phyloP scores from a whole-genome alignment of 1,139 yeast genomes.

The Pichia norvegensis region DNA sequence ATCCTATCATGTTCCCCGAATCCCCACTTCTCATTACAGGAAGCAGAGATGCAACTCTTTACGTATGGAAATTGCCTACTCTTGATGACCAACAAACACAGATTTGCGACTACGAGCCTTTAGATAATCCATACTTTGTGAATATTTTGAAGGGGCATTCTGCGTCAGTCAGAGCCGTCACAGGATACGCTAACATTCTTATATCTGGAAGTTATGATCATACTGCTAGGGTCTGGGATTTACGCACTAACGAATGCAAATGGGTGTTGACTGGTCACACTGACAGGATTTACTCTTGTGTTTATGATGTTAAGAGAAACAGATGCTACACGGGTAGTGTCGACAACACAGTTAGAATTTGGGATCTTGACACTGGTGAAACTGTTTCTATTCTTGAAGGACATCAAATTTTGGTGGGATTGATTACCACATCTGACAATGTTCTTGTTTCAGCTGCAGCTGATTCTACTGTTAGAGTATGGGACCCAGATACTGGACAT shows the following conservation, averaged over 20 bases:
- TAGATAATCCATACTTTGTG: slow-evolving; percentile 62
- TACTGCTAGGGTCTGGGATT: slow-evolving; percentile 88
- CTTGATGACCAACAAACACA: slow-evolving; percentile 33
- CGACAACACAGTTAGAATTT: slow-evolving; percentile 81
- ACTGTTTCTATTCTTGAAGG: slow-evolving; percentile 64
- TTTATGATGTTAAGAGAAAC: slow-evolving; percentile 65
- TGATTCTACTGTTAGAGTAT: slow-evolving; percentile 80
- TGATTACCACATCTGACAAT: slow-evolving; percentile 68
- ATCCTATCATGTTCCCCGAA: slow-evolving; percentile 55
- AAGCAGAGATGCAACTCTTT: slow-evolving; percentile 81
- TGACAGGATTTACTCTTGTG: slow-evolving; percentile 81
- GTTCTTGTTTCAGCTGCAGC: slow-evolving; percentile 95
- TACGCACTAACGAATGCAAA: slow-evolving; percentile 63
- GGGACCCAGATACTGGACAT: slow-evolving; percentile 82
- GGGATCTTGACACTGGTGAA: slow-evolving; percentile 80
- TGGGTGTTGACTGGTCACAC: slow-evolving; percentile 76
- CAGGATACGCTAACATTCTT: slow-evolving; percentile 77
- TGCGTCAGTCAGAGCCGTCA: slow-evolving; percentile 79
- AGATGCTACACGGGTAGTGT: slow-evolving; percentile 88
- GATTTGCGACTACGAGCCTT: slow-evolving; percentile 29
- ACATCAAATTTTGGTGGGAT: slow-evolving; percentile 84
- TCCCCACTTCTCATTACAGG: slow-evolving; percentile 74
- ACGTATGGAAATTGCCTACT: slow-evolving; percentile 83
- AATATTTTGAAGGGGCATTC: slow-evolving; percentile 80
- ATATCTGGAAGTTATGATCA: slow-evolving; percentile 90